Conservation (phyloP, 108 stramenopile genomes). For the Aurantiochytrium sp. region DNA sequence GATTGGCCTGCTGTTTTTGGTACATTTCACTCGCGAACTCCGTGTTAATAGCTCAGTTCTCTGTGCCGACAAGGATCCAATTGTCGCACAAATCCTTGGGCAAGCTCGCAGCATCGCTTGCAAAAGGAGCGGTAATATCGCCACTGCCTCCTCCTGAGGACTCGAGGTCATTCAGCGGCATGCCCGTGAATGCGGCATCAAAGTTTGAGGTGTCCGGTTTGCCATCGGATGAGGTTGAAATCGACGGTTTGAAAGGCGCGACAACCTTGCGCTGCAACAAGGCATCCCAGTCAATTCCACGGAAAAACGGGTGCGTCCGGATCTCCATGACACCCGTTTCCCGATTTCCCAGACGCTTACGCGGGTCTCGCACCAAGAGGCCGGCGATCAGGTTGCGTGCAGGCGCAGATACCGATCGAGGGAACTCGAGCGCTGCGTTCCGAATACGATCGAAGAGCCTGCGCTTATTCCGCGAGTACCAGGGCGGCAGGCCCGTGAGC, state of each 20-base stretch:
- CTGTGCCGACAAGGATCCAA: too few species aligned
- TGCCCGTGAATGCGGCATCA: neutral
- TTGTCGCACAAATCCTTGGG: too few species aligned
- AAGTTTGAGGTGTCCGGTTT: neutral
- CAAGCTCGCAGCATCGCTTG: too few species aligned
- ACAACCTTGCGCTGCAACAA: conserved; percentile 26
- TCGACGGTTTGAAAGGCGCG: neutral
- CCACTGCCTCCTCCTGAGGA: too few species aligned
- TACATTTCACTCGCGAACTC: too few species aligned
- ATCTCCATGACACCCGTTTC: neutral
- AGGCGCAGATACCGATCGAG: neutral
- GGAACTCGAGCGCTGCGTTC: neutral
- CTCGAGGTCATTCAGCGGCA: neutral
- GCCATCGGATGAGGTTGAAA: neutral
- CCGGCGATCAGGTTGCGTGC: neutral
- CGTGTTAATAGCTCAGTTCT: too few species aligned
- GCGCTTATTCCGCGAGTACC: conserved; percentile 90
- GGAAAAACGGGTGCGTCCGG: neutral
- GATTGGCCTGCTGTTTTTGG: too few species aligned
- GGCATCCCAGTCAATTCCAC: neutral
- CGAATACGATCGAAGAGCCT: conserved; percentile 75
- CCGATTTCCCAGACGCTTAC: conserved; percentile 21
- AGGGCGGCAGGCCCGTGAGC: conserved; percentile 94
- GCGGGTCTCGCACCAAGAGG: neutral
- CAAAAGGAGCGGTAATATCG: too few species aligned